Evolutionary conservation across 768 basidiomycete genomes (phyloP), one percentile per base, ranked within the genome.

Genomic region (Leccinellum albellum): DNA sequence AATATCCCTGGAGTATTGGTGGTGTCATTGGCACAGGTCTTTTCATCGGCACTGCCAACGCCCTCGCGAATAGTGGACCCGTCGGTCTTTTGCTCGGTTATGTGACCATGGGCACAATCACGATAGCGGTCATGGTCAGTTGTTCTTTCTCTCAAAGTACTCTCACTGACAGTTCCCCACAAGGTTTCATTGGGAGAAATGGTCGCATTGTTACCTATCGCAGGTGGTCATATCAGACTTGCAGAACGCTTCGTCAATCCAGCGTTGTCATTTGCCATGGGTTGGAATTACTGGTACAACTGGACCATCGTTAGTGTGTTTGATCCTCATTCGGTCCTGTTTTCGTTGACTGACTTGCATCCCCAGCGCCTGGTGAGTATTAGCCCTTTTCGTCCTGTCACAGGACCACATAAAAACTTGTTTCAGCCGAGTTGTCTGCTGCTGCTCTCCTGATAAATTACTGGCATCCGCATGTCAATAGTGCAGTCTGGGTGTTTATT

Each of bases 171-270:
- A 8, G 6, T 31, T 13, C 10, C 4, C 15, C 9, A 1, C 28
- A 17, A 10, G 24, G 21, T 88, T 56, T 85, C 85, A 3, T 75
- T 90, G 37, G 80, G 80, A 7, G 72, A 73, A 58, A 72, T 72
- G 90, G 66, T 91, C 46, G 82, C 89, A 0, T 92, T 79, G 70
- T 78, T 93, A 6, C 91, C 91, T 0, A 78, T 93, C 48, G 79
- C 88, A 23, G 91, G 91, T 55, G 90, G 83, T 42, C 89, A 91
- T 62, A 91, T 92, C 71, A 89, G 78, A 55, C 73, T 93, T 14
- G 85, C 91, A 0, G 89, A 87, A 67, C 87, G 91, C 31, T 94
- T 93, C 64, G 86, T 93, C 6, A 82, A 90, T 58, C 86, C 83
- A 14, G 86, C 88, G 1, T 75, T 89, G 58, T 87, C 88, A 24